Base-by-base conservation (phyloP, 768 basidiomycete genomes). In the Mycena leptocephala region DNA sequence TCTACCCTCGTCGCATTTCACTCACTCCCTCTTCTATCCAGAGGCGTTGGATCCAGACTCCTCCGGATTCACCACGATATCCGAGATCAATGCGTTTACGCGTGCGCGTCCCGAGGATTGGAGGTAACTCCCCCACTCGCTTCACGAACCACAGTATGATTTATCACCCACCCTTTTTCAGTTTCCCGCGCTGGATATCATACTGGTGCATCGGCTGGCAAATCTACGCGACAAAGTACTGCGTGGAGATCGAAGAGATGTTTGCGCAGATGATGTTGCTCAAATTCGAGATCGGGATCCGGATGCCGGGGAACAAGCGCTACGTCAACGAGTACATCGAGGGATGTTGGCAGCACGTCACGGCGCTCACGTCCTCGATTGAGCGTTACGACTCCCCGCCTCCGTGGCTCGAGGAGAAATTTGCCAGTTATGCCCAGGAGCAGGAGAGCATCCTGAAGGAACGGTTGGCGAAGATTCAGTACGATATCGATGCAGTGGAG, bases 231-330 rank as follows among this genome's bases (percentile, higher is more conserved):
- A 69, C 67, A 5, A 62, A 64, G 41, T 69, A 64, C 53, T 75
- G 73, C 37, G 37, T 55, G 59, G 73, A 75, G 56, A 75, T 75
- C 41, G 67, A 75, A 8, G 51, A 75, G 9, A 35, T 75, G 13
- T 75, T 63, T 22, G 14, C 26, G 8, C 59, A 75, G 39, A 75
- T 75, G 67, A n/a, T 46, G 28, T 22, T 75, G 16, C 46, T 75
- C 33, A 30, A 39, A 8, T 13, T 16, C 13, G 18, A 69, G 22
- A 64, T 75, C n/a, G 59, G 37, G 1, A 35, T 69, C 28, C 18
- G 51, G 24, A 75, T 75, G 73, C 67, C 67, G 2, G 66, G 67
- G 78, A 83, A 75, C 51, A 55, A 79, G 72, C 67, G 82, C 78
- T 41, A 69, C 28, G 48, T 75, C 7, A 63, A 63, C 48, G 61